Percentiles rank a stretch among this genome's conserved stretches.
Evolutionary conservation across 78 protist species (phyloP).

Genomic region (Dictyostelium intermedium): DNA sequence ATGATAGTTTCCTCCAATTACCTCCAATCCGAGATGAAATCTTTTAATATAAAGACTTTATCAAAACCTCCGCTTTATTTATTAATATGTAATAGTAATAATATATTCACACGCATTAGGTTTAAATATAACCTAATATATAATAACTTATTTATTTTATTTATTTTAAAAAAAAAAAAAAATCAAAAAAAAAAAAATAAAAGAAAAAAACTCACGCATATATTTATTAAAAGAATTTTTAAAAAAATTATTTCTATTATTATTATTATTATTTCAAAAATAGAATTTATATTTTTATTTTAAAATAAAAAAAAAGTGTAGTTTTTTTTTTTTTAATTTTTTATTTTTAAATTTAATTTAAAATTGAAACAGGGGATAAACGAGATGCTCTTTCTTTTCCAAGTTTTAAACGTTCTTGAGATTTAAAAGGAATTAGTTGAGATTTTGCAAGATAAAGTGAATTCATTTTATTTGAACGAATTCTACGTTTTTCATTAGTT

Average conservation of each 20-base stretch:
- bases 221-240: too few species aligned
- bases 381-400: constrained; percentile 17
- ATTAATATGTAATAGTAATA: not conserved
- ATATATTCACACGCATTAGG: not conserved
- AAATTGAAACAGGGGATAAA: not conserved
- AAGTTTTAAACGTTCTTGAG: constrained; percentile 60
- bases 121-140: not conserved
- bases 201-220: not conserved
- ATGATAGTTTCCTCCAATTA: not conserved
- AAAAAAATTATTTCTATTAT: too few species aligned
- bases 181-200: not conserved
- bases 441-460: constrained; percentile 24
- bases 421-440: constrained; percentile 33
- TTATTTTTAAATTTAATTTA: too few species aligned
- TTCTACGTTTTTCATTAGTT: constrained; percentile 33
- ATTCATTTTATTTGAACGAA: constrained; percentile 49
- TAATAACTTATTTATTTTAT: not conserved
- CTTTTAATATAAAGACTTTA: not conserved
- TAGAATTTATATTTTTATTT: too few species aligned
- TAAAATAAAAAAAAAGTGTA: too few species aligned
- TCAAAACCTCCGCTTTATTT: not conserved
- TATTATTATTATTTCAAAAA: too few species aligned
- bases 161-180: not conserved
- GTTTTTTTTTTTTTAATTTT: too few species aligned
- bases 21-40: constrained; percentile 19